Percentiles rank a stretch among this genome's conserved stretches.
Conservation (phyloP, 768 basidiomycete genomes). For the Termitomyces sp. region DNA sequence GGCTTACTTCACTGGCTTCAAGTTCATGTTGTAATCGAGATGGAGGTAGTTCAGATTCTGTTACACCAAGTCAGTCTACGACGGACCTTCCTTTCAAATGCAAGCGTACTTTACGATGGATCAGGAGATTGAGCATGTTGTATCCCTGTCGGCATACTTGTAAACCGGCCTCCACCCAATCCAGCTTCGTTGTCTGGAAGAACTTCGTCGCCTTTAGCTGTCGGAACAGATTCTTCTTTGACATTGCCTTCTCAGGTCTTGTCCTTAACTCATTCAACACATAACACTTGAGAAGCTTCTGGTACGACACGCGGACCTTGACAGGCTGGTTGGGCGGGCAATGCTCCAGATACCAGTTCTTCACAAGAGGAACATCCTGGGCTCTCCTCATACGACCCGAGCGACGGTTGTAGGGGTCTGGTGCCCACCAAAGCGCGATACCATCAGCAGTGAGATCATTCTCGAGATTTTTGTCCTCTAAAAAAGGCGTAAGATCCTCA, state of each 20-base stretch:
- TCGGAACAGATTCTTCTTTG: constrained; percentile 95
- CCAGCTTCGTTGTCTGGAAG: constrained; percentile 96
- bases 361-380: constrained; percentile 93
- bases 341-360: constrained; percentile 98
- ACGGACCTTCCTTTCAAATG: not conserved
- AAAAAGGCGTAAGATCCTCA: constrained; percentile 71
- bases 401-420: constrained; percentile 90
- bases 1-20: constrained; percentile 87
- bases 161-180: constrained; percentile 98
- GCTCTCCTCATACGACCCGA: constrained; percentile 91
- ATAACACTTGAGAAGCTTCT: constrained; percentile 93
- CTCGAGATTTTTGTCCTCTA: constrained; percentile 73
- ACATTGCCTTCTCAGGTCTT: constrained; percentile 91
- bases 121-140: constrained; percentile 98
- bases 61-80: constrained; percentile 1
- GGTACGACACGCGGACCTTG: constrained; percentile 98
- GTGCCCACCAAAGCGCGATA: constrained; percentile 98
- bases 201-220: constrained; percentile 98
- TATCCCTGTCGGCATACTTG: constrained; percentile 99
- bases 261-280: constrained; percentile 93
- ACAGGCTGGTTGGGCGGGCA: constrained; percentile 95
- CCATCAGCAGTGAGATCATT: constrained; percentile 93
- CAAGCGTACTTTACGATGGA: constrained; percentile 83
- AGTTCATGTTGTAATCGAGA: constrained; percentile 96
- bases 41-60: constrained; percentile 92